These are phyloP conservation scores for Endoconidiophora polonica DNA, from an alignment of 2,329 filamentous ascomycete genomes.

Conservation along the genomic window DNA sequence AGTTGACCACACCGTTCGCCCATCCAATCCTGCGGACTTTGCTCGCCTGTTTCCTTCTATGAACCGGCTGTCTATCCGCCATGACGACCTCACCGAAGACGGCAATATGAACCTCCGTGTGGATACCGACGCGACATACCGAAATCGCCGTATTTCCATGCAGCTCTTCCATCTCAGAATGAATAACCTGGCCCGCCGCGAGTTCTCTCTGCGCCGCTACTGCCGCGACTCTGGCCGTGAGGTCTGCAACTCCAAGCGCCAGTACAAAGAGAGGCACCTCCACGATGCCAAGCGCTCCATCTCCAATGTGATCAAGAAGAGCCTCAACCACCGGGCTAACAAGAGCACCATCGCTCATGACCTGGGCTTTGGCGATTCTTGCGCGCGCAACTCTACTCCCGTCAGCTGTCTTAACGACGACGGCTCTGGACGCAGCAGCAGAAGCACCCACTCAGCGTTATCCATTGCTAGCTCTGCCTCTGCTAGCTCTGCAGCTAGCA, in stretches of 20 bases:
- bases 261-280: conserved; percentile 32
- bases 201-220: conserved; percentile 83
- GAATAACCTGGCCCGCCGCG: conserved; percentile 71
- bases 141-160: conserved; percentile 48
- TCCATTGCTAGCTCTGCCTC: conserved; percentile 7
- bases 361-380: not conserved
- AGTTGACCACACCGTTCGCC: conserved; percentile 48
- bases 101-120: conserved; percentile 94
- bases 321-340: conserved; percentile 8
- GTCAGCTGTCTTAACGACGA: not conserved
- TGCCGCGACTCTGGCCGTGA: conserved; percentile 85
- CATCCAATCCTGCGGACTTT: conserved; percentile 71
- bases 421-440: conserved; percentile 1
- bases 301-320: conserved; percentile 4
- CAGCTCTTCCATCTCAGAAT: conserved; percentile 88
- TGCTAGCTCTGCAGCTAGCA: conserved; percentile 15
- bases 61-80: conserved; percentile 63
- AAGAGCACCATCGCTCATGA: conserved; percentile 1
- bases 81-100: conserved; percentile 79
- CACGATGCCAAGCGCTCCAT: conserved; percentile 6
- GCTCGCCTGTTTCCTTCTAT: conserved; percentile 72
- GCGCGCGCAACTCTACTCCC: not conserved
- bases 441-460: not conserved
- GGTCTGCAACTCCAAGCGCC: conserved; percentile 69
- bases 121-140: conserved; percentile 52